Percentiles rank a stretch among this genome's conserved stretches.
Conservation (phyloP, 805 yeast genomes). For the Groenewaldozyma salmanticensis region DNA sequence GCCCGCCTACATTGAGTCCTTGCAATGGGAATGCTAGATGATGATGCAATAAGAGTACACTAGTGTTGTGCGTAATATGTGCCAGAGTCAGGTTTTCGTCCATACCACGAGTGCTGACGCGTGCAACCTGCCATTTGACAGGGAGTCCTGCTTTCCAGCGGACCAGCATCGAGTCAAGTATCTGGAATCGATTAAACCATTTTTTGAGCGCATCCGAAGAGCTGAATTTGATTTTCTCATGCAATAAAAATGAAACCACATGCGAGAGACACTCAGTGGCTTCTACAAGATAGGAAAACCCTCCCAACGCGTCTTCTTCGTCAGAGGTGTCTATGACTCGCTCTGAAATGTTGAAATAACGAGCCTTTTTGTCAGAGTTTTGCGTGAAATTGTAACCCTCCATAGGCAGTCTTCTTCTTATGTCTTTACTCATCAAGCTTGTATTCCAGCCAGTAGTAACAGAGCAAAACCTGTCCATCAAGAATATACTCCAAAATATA, state of each 20-base stretch:
- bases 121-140: constrained; percentile 8
- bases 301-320: constrained; percentile 10
- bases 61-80: constrained; percentile 12
- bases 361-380: constrained; percentile 3
- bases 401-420: constrained; percentile 10
- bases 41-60: constrained; percentile 12
- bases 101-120: constrained; percentile 7
- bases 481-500: constrained; percentile 12
- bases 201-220: constrained; percentile 4
- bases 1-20: constrained; percentile 4
- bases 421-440: constrained; percentile 10
- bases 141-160: constrained; percentile 12
- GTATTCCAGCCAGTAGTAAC: constrained; percentile 14
- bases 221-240: constrained; percentile 4
- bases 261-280: constrained; percentile 12
- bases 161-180: constrained; percentile 7
- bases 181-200: constrained; percentile 9
- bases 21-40: constrained; percentile 12
- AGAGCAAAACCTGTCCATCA: constrained; percentile 13
- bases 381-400: constrained; percentile 8
- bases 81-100: constrained; percentile 14
- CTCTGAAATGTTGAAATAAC: constrained; percentile 8
- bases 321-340: constrained; percentile 1
- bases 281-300: constrained; percentile 11
- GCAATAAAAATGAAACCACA: constrained; percentile 7